Conservation (phyloP, 176 grass and related monocot genomes). For the Avena eriantha region DNA sequence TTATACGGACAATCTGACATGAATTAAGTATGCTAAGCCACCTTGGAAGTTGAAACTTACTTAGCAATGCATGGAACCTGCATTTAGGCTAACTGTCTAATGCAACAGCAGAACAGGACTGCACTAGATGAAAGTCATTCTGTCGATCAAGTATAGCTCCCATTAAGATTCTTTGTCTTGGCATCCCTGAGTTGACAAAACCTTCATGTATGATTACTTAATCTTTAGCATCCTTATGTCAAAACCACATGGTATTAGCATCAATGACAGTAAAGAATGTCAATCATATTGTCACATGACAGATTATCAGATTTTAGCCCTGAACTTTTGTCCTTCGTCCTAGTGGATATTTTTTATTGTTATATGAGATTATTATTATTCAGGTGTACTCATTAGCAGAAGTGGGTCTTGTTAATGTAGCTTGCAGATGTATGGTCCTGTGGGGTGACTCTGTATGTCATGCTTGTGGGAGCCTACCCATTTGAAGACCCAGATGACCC, state of each 20-base stretch:
- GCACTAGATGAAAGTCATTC: slow-evolving; percentile 13
- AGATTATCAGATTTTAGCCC: not conserved
- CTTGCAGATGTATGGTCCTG: slow-evolving; percentile 99
- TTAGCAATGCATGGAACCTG: slow-evolving; percentile 30
- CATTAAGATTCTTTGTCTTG: slow-evolving; percentile 15
- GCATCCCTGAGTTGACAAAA: not conserved
- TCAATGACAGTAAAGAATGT: slow-evolving; percentile 23
- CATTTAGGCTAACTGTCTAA: slow-evolving; percentile 18
- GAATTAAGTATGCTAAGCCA: not conserved
- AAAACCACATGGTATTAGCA: slow-evolving; percentile 14
- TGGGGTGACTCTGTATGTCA: slow-evolving; percentile 96
- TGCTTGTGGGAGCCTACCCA: slow-evolving; percentile 95
- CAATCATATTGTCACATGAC: not conserved
- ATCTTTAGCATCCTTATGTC: not conserved
- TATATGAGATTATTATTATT: slow-evolving; percentile 13
- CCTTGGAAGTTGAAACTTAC: not conserved
- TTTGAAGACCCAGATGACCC: slow-evolving; percentile 94
- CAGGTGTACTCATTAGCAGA: slow-evolving; percentile 25
- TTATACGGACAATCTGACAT: not conserved
- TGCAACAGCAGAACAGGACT: slow-evolving; percentile 24
- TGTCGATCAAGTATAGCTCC: slow-evolving; percentile 20
- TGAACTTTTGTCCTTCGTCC: not conserved
- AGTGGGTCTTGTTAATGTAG: slow-evolving; percentile 57
- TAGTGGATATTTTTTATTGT: slow-evolving; percentile 28
- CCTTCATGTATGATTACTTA: slow-evolving; percentile 15